Conservation (phyloP, 2,329 filamentous ascomycete genomes). For the Curvularia lunata region DNA sequence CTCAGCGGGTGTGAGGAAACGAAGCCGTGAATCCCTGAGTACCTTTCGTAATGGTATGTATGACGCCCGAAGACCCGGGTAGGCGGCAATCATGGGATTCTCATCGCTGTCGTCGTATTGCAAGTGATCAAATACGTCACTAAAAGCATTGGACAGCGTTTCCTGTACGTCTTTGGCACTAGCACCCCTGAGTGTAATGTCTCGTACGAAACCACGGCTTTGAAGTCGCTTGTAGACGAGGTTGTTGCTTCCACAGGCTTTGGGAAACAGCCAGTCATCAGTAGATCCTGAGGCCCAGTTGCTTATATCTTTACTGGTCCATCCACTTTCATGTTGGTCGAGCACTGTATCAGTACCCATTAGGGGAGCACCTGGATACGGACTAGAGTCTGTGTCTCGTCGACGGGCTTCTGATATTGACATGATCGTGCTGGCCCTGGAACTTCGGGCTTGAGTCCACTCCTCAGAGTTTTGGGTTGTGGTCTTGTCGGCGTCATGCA, state of each 20-base stretch:
- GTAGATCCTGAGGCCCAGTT: conserved; percentile 55
- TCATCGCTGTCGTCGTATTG: conserved; percentile 37
- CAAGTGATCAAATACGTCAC: conserved; percentile 54
- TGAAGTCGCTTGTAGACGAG: conserved; percentile 72
- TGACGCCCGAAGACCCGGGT: conserved; percentile 66
- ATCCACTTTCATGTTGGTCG: conserved; percentile 52
- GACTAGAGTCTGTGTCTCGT: conserved; percentile 37
- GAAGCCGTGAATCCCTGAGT: conserved; percentile 73
- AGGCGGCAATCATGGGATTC: conserved; percentile 32
- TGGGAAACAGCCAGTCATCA: conserved; percentile 69
- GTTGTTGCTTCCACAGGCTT: conserved; percentile 69
- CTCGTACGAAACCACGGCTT: conserved; percentile 74
- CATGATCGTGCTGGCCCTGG: conserved; percentile 17
- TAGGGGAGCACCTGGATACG: conserved; percentile 20
- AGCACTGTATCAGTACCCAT: conserved; percentile 25
- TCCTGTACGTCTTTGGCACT: conserved; percentile 72
- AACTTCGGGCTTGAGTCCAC: conserved; percentile 51
- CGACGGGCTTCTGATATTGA: conserved; percentile 14
- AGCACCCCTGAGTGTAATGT: conserved; percentile 65
- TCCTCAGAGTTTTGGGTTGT: conserved; percentile 55
- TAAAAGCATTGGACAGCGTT: conserved; percentile 69
- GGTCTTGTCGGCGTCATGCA: conserved; percentile 42
- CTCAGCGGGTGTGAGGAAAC: conserved; percentile 72
- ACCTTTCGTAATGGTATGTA: conserved; percentile 81
- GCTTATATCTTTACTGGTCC: conserved; percentile 57